Evolutionary conservation across 257 asterid species (phyloP).

Genomic region (Cordia subcordata): DNA sequence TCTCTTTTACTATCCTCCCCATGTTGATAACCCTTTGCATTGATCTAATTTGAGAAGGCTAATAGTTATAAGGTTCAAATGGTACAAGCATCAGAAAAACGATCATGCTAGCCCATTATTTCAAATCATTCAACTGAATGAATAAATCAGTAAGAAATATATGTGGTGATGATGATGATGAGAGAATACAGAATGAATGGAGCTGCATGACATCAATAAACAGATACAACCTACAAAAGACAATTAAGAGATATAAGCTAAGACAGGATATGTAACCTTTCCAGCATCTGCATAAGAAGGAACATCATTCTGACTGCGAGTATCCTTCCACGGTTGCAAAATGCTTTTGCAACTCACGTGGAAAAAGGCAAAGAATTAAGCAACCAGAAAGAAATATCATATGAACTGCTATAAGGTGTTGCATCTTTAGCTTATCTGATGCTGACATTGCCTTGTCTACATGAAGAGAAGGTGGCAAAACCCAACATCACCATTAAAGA

Average conservation of each 20-base stretch:
- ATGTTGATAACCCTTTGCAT: too few species aligned
- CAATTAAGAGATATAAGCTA: not conserved
- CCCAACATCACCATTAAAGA: slow-evolving; percentile 23
- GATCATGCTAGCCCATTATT: too few species aligned
- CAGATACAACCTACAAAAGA: not conserved
- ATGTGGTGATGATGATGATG: too few species aligned
- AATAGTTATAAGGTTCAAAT: too few species aligned
- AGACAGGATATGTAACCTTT: not conserved
- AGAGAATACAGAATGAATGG: too few species aligned
- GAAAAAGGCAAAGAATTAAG: slow-evolving; percentile 8
- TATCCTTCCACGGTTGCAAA: not conserved
- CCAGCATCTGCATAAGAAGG: not conserved
- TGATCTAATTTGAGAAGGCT: too few species aligned
- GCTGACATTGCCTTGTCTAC: slow-evolving; percentile 16
- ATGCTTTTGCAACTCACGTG: not conserved
- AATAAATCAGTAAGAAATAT: too few species aligned
- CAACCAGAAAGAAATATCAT: slow-evolving; percentile 4
- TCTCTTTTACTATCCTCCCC: too few species aligned
- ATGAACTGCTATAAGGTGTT: slow-evolving; percentile 7
- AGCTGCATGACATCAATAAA: not conserved
- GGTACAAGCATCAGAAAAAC: too few species aligned
- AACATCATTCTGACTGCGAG: not conserved
- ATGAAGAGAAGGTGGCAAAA: slow-evolving; percentile 21
- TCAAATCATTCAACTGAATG: too few species aligned
- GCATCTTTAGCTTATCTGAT: slow-evolving; percentile 10